Conservation (phyloP, 2,329 filamentous ascomycete species). For the Aspergillus japonicus region DNA sequence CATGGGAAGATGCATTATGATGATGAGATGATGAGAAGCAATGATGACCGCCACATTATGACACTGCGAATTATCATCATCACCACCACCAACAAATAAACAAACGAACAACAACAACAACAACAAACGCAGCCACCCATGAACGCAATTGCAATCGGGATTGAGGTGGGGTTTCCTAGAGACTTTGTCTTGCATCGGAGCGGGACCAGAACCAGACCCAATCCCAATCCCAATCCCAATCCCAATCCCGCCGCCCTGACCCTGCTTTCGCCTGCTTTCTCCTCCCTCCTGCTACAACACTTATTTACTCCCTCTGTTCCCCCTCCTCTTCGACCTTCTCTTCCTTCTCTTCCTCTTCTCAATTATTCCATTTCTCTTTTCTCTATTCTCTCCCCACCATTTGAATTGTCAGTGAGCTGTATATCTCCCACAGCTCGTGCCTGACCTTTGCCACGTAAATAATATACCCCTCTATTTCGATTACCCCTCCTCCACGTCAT, state of each 20-base stretch:
- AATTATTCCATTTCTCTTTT: constrained; percentile 9
- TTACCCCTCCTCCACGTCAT: constrained; percentile 7
- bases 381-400: constrained; percentile 2
- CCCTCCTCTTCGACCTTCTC: constrained; percentile 14
- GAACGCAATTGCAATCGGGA: background rate
- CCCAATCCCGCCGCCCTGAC: background rate
- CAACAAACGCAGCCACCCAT: background rate
- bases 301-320: constrained; percentile 13
- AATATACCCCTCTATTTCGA: constrained; percentile 2
- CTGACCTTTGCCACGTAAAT: background rate
- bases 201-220: background rate
- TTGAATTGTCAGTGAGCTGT: constrained; percentile 5
- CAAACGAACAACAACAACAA: background rate
- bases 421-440: background rate
- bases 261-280: constrained; percentile 1
- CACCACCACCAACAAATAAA: background rate
- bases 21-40: background rate
- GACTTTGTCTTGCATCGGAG: background rate
- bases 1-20: too few relatives aligned
- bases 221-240: background rate
- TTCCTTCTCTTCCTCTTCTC: constrained; percentile 8
- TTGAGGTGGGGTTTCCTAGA: background rate
- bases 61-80: too few relatives aligned
- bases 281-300: background rate
- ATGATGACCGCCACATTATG: background rate